phyloP scores from a whole-genome alignment of 495 filamentous ascomycete genomes.

The Aspergillus baeticus region DNA sequence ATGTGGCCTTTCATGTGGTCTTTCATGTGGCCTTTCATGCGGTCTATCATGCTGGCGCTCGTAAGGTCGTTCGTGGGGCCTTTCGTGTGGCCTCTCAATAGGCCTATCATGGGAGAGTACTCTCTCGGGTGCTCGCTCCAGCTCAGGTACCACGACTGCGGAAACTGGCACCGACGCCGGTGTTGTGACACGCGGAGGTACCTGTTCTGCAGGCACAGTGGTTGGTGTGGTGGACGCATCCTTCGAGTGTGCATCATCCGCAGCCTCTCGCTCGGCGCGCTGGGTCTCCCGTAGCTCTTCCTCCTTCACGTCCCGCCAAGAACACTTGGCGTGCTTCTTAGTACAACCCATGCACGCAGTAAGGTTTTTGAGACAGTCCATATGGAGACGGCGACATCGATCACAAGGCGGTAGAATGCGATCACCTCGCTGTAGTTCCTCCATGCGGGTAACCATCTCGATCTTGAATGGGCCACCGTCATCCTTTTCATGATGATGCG shows the following conservation, averaged over 20 bases:
- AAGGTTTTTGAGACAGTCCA: conserved; percentile 80
- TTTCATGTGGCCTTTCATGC: too few relatives aligned
- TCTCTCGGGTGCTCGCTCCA: conserved; percentile 6
- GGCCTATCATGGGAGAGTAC: too few relatives aligned
- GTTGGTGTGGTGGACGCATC: conserved; percentile 11
- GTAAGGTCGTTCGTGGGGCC: too few relatives aligned
- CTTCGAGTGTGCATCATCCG: conserved; percentile 21
- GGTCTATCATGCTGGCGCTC: too few relatives aligned
- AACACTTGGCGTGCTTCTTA: conserved; percentile 83
- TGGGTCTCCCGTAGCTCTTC: conserved; percentile 56
- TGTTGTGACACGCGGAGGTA: conserved; percentile 18
- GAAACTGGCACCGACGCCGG: conserved; percentile 5
- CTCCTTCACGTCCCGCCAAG: conserved; percentile 74
- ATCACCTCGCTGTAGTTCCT: conserved; percentile 70
- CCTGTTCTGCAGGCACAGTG: conserved; percentile 4
- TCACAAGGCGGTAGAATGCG: conserved; percentile 77
- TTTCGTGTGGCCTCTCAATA: not conserved
- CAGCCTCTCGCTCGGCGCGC: conserved; percentile 19
- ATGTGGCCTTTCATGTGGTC: too few relatives aligned
- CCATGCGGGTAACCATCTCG: conserved; percentile 72
- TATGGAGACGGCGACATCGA: conserved; percentile 73
- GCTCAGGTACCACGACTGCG: conserved; percentile 1
- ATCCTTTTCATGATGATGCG: conserved; percentile 50
- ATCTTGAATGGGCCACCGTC: conserved; percentile 62
- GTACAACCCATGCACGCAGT: conserved; percentile 86